phyloP scores from a whole-genome alignment of 2,329 filamentous ascomycete genomes.

The Venturia nashicola region DNA sequence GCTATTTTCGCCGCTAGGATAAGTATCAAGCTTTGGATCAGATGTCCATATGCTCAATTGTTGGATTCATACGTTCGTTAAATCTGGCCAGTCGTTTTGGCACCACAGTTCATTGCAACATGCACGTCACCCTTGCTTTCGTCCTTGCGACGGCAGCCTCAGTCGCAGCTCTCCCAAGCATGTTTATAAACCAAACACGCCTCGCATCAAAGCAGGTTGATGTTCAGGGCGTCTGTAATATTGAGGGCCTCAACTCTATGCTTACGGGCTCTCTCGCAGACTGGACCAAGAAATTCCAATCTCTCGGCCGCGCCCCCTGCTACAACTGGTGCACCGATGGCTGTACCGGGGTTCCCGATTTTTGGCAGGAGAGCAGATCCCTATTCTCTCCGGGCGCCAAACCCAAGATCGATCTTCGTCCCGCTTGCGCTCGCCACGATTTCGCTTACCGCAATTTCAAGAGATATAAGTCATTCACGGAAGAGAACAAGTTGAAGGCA shows the following conservation, averaged over 20 bases:
- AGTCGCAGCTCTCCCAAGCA: neutral
- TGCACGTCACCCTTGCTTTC: neutral
- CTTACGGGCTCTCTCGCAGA: neutral
- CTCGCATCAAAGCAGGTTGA: neutral
- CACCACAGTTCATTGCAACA: neutral
- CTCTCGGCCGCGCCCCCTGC: conserved; percentile 1
- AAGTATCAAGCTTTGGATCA: neutral
- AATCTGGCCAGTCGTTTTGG: neutral
- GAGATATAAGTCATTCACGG: conserved; percentile 2
- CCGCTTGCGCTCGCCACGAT: conserved; percentile 12
- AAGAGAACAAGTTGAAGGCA: neutral
- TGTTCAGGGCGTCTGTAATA: neutral
- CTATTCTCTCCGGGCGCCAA: neutral
- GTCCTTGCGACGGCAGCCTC: neutral
- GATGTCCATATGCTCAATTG: neutral
- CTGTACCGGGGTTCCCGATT: neutral
- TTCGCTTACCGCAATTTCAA: conserved; percentile 11
- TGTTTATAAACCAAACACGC: neutral
- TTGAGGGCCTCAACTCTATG: neutral
- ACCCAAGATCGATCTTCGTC: conserved; percentile 4
- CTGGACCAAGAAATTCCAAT: neutral
- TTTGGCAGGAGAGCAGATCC: neutral
- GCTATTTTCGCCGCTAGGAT: neutral
- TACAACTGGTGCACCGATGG: conserved; percentile 5
- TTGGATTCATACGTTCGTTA: neutral